Conservation (phyloP, 805 yeast species). For the Tetrapisispora namnaoensis region DNA sequence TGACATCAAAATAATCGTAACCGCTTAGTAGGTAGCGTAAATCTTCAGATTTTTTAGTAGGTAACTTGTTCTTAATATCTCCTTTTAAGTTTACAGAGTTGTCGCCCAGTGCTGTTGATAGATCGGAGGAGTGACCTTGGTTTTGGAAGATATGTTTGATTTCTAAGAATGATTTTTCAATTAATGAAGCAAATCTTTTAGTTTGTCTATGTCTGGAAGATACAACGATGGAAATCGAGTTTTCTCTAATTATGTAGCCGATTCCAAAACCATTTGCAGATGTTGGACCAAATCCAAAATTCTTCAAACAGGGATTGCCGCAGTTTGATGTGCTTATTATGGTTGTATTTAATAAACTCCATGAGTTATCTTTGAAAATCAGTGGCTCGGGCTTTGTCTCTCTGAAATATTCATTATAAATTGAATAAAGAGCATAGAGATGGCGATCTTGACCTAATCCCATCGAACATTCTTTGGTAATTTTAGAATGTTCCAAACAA, state of each 20-base stretch:
- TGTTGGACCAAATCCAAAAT: slow-evolving; percentile 90
- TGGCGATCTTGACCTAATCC: slow-evolving; percentile 94
- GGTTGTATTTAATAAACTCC: slow-evolving; percentile 77
- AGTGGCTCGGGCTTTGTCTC: slow-evolving; percentile 44
- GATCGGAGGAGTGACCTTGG: background rate
- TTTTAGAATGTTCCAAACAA: slow-evolving; percentile 56
- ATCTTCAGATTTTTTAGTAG: slow-evolving; percentile 26
- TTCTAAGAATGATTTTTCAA: slow-evolving; percentile 53
- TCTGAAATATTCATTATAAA: slow-evolving; percentile 49
- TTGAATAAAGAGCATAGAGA: slow-evolving; percentile 74
- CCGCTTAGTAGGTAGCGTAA: slow-evolving; percentile 55
- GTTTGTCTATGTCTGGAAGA: slow-evolving; percentile 88
- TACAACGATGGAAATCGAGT: slow-evolving; percentile 69
- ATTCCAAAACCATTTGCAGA: slow-evolving; percentile 87
- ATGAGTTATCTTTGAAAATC: slow-evolving; percentile 75
- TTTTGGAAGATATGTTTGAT: slow-evolving; percentile 39
- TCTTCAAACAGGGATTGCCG: slow-evolving; percentile 79
- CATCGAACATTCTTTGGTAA: slow-evolving; percentile 56
- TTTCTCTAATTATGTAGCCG: slow-evolving; percentile 77
- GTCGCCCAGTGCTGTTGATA: background rate
- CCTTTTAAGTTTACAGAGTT: background rate
- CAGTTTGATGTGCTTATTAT: slow-evolving; percentile 79
- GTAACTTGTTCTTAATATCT: background rate
- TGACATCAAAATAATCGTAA: slow-evolving; percentile 68
- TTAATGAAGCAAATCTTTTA: slow-evolving; percentile 57